phyloP scores from a whole-genome alignment of 139 green algal genomes.

The Chlamydomonas schloesseri region DNA sequence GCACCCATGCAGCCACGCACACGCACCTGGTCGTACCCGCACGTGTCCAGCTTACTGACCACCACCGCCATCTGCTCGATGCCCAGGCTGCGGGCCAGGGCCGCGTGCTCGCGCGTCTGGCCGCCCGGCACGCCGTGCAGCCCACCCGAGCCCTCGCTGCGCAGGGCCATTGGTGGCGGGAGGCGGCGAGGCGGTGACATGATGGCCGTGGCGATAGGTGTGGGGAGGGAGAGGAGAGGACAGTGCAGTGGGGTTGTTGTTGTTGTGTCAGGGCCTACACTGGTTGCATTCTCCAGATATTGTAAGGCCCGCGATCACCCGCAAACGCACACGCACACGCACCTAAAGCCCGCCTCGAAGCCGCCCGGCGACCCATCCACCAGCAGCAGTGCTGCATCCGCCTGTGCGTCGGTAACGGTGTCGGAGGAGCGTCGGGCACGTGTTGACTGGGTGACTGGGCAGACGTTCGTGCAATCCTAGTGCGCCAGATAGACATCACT shows the following conservation, averaged over 20 bases:
- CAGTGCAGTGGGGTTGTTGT: no score
- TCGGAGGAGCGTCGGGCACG: no score
- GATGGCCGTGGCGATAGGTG: not conserved
- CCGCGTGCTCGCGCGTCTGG: constrained; percentile 96
- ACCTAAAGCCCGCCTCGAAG: constrained; percentile 96
- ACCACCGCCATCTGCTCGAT: constrained; percentile 94
- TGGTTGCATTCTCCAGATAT: no score
- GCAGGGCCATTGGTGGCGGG: not conserved
- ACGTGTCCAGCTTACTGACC: constrained; percentile 91
- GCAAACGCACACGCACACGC: no score
- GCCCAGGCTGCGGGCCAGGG: constrained; percentile 91
- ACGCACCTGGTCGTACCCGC: constrained; percentile 61
- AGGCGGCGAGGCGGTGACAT: not conserved
- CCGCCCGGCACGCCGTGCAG: constrained; percentile 64
- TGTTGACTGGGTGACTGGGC: no score
- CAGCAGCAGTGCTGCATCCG: constrained; percentile 95
- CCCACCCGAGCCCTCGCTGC: constrained; percentile 32
- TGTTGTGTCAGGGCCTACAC: no score
- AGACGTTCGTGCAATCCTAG: no score
- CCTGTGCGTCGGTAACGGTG: constrained; percentile 36
- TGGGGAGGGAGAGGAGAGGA: no score
- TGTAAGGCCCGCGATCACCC: no score
- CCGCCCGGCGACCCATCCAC: constrained; percentile 92
- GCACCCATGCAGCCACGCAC: no score
- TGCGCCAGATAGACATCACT: no score